These are phyloP conservation scores for Oxalis stricta DNA, from an alignment of 441 rosid genomes.

Conservation along the genomic window DNA sequence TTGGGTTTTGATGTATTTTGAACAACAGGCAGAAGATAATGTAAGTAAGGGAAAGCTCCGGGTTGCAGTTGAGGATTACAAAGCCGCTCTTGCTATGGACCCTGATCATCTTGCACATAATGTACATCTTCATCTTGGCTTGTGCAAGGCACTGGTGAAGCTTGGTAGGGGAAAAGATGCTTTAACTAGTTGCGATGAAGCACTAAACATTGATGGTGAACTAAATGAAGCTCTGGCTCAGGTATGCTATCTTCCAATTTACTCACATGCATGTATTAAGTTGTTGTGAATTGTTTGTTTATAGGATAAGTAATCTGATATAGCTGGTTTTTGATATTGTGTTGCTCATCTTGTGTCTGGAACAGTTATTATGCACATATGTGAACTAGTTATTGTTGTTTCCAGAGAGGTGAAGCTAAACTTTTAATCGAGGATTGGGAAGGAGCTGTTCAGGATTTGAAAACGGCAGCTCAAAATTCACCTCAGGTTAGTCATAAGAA, in stretches of 20 bases:
- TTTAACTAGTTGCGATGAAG: constrained; percentile 65
- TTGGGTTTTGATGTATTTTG: neutral
- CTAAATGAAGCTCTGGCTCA: constrained; percentile 78
- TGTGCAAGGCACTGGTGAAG: constrained; percentile 80
- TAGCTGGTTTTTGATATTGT: neutral
- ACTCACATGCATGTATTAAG: neutral
- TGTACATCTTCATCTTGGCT: constrained; percentile 85
- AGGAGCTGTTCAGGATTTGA: constrained; percentile 90
- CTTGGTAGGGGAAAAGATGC: constrained; percentile 95
- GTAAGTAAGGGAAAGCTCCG: constrained; percentile 76
- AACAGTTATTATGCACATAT: neutral
- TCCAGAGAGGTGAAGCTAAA: constrained; percentile 92
- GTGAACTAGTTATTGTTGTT: neutral
- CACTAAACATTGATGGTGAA: constrained; percentile 65
- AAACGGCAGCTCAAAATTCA: constrained; percentile 64
- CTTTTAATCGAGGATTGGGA: constrained; percentile 86
- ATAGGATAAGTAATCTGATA: neutral
- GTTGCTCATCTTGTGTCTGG: neutral
- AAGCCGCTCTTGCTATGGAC: constrained; percentile 75
- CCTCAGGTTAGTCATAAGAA: constrained; percentile 57
- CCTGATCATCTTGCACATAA: constrained; percentile 79
- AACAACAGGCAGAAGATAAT: constrained; percentile 97
- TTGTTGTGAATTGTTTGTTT: neutral
- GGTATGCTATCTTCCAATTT: constrained; percentile 27
- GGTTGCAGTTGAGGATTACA: constrained; percentile 74